Percentiles rank a stretch among this genome's conserved stretches.
phyloP scores from a whole-genome alignment of 2,329 filamentous ascomycete genomes.

The Neofusicoccum umdonicola region DNA sequence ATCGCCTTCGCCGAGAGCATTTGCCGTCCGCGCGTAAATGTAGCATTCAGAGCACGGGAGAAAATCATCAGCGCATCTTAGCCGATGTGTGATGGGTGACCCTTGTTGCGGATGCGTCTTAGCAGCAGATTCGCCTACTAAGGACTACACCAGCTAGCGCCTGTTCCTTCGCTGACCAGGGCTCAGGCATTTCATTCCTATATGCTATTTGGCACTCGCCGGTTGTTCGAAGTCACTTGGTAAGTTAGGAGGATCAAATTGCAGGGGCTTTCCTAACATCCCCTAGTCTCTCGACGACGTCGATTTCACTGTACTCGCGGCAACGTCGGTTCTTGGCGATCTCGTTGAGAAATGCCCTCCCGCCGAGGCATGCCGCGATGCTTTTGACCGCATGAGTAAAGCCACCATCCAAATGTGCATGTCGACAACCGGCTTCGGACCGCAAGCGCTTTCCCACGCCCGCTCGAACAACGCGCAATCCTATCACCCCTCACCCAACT shows the following conservation, averaged over 20 bases:
- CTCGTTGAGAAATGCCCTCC: conserved; percentile 93
- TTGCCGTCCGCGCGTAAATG: not conserved
- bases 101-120: not conserved
- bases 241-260: conserved; percentile 48
- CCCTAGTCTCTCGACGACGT: conserved; percentile 80
- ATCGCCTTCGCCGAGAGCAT: not conserved
- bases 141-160: not conserved
- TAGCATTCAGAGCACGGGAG: not conserved
- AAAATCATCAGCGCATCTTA: not conserved
- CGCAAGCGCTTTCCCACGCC: conserved; percentile 26
- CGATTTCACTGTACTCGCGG: conserved; percentile 92
- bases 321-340: conserved; percentile 87
- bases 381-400: conserved; percentile 92
- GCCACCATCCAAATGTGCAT: conserved; percentile 94
- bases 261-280: not conserved
- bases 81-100: not conserved
- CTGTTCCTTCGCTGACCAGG: not conserved
- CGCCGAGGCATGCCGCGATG: conserved; percentile 89
- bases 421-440: conserved; percentile 77
- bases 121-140: too few species aligned
- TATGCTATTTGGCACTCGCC: conserved; percentile 98
- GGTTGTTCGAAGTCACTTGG: conserved; percentile 78
- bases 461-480: not conserved
- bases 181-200: conserved; percentile 75
- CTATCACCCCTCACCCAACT: conserved; percentile 1